Conservation (phyloP, 1,284 basidiomycete species). For the Austroboletus niveus region DNA sequence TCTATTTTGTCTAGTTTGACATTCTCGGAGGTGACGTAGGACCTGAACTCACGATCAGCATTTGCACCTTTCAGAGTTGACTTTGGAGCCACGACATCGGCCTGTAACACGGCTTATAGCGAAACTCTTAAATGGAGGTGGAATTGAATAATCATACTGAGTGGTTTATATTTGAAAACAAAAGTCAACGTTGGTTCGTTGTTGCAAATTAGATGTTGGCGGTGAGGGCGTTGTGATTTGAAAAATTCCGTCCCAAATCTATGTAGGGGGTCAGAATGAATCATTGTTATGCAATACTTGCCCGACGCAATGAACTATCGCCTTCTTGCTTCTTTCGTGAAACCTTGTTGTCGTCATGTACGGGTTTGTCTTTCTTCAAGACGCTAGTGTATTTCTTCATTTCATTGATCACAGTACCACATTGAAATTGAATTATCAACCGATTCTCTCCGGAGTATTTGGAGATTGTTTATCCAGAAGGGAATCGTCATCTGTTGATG, state of each 20-base stretch:
- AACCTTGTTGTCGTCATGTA: not conserved
- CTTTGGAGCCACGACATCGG: conserved; percentile 15
- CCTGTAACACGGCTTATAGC: conserved; percentile 19
- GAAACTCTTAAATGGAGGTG: not conserved
- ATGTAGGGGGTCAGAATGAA: not conserved
- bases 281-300: not conserved
- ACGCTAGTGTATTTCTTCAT: too few species aligned
- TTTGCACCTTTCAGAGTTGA: not conserved
- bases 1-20: conserved; percentile 4
- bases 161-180: conserved; percentile 19
- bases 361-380: fast-evolving
- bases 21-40: not conserved
- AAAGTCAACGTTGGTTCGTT: conserved; percentile 9
- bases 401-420: not conserved
- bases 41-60: not conserved
- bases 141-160: conserved; percentile 5
- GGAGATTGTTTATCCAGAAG: conserved; percentile 10
- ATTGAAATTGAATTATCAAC: not conserved
- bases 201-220: not conserved
- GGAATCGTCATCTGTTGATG: conserved; percentile 19
- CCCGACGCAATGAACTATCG: conserved; percentile 13
- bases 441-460: conserved; percentile 13
- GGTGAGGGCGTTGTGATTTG: not conserved
- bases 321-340: conserved; percentile 17
- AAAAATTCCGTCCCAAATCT: conserved; percentile 8